These are phyloP conservation scores for Hypoxylon sp. DNA, from an alignment of 2,329 filamentous ascomycete genomes.

Conservation along the genomic window DNA sequence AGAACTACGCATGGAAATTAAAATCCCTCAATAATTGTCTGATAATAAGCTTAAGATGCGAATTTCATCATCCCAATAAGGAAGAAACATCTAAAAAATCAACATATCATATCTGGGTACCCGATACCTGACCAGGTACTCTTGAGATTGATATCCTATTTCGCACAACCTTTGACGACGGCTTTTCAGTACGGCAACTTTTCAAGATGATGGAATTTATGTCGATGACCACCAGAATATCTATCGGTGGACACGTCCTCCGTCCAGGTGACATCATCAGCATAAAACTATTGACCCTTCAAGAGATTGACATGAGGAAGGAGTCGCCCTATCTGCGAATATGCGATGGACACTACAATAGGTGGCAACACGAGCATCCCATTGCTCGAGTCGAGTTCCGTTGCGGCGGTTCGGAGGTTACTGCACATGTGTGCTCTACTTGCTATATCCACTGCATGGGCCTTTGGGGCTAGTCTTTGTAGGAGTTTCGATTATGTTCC, in stretches of 20 bases:
- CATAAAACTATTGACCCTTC: not conserved
- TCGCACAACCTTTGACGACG: not conserved
- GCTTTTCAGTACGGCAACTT: not conserved
- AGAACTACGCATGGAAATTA: not conserved
- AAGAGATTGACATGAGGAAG: not conserved
- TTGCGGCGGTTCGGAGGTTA: not conserved
- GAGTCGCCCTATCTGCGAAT: not conserved
- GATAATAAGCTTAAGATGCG: not conserved
- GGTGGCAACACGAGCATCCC: not conserved
- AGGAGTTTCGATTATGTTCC: not conserved
- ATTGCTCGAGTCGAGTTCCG: not conserved
- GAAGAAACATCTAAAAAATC: not conserved
- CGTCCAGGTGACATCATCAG: not conserved
- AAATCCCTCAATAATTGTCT: not conserved
- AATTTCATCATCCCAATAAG: not conserved
- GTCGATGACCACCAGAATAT: not conserved
- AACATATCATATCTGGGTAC: not conserved
- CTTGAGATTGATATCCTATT: not conserved
- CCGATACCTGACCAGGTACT: not conserved
- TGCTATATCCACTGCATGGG: not conserved
- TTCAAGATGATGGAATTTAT: not conserved
- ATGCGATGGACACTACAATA: not conserved
- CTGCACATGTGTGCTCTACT: not conserved
- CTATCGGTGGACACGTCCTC: not conserved
- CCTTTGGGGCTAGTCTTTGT: not conserved